phyloP scores from a whole-genome alignment of 2,329 filamentous ascomycete species.

The Aspergillus ustus region DNA sequence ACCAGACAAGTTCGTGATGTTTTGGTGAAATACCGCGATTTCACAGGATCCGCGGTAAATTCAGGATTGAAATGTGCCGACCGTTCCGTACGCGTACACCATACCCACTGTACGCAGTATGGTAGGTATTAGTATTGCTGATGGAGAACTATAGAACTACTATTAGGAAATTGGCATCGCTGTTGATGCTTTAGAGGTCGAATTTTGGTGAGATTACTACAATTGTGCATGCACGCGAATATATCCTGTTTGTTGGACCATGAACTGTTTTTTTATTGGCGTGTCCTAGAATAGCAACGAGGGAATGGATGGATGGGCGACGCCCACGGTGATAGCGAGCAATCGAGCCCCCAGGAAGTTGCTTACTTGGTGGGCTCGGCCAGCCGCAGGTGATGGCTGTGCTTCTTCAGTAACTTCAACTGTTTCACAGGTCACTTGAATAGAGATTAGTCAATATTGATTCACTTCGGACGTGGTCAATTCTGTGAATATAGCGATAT shows the following conservation, averaged over 20 bases:
- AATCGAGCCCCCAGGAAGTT: background rate
- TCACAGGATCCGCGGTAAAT: conserved; percentile 10
- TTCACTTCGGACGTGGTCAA: background rate
- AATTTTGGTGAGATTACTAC: background rate
- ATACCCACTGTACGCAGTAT: conserved; percentile 6
- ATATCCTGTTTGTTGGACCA: background rate
- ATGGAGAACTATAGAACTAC: background rate
- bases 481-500: background rate
- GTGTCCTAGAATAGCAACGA: conserved; percentile 15
- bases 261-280: conserved; percentile 4
- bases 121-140: conserved; percentile 10
- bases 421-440: background rate
- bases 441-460: background rate
- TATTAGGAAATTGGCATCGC: background rate
- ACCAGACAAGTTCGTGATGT: background rate
- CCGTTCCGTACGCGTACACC: conserved; percentile 16
- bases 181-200: background rate
- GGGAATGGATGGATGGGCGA: background rate
- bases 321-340: background rate
- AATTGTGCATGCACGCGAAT: background rate
- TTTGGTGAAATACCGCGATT: background rate
- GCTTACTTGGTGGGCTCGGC: conserved; percentile 16
- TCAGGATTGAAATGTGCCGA: conserved; percentile 17
- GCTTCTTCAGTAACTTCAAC: background rate
- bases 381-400: conserved; percentile 1